Conservation (phyloP, 2,329 filamentous ascomycete genomes). For the Orbilia blumenaviensis region DNA sequence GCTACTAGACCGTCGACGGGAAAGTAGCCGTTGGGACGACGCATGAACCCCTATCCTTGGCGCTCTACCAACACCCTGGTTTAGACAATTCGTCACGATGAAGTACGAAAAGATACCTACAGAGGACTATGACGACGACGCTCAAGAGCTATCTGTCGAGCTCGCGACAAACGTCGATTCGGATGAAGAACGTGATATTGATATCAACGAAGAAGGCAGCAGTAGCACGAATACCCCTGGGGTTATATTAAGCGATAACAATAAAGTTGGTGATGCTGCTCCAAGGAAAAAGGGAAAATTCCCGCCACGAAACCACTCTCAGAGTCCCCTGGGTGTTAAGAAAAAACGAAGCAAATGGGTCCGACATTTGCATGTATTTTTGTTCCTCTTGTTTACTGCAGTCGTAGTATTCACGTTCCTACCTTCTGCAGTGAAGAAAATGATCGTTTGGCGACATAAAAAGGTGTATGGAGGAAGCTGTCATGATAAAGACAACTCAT, state of each 20-base stretch:
- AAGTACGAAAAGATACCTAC: constrained; percentile 52
- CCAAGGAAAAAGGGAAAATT: constrained; percentile 13
- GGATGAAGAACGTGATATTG: constrained; percentile 36
- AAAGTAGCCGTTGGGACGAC: constrained; percentile 14
- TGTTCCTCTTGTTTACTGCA: constrained; percentile 30
- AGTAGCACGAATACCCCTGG: constrained; percentile 8
- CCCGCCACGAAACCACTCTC: not conserved
- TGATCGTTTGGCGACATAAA: constrained; percentile 42
- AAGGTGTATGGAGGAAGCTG: constrained; percentile 43
- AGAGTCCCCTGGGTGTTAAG: not conserved
- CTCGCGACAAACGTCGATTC: constrained; percentile 50
- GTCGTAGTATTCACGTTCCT: constrained; percentile 50
- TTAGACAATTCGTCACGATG: not conserved
- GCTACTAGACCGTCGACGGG: not conserved
- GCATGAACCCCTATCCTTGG: constrained; percentile 43
- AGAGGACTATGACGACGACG: constrained; percentile 50
- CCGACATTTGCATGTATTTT: constrained; percentile 26
- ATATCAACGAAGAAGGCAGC: constrained; percentile 25
- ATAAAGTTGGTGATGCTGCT: not conserved
- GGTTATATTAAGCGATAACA: not conserved
- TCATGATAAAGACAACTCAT: constrained; percentile 24
- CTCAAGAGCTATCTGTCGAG: constrained; percentile 50
- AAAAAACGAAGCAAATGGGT: constrained; percentile 38
- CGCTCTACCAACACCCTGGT: constrained; percentile 18
- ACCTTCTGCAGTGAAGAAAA: constrained; percentile 23